Base-by-base conservation (phyloP, 1,284 basidiomycete species). In the Ganoderma meredithae region DNA sequence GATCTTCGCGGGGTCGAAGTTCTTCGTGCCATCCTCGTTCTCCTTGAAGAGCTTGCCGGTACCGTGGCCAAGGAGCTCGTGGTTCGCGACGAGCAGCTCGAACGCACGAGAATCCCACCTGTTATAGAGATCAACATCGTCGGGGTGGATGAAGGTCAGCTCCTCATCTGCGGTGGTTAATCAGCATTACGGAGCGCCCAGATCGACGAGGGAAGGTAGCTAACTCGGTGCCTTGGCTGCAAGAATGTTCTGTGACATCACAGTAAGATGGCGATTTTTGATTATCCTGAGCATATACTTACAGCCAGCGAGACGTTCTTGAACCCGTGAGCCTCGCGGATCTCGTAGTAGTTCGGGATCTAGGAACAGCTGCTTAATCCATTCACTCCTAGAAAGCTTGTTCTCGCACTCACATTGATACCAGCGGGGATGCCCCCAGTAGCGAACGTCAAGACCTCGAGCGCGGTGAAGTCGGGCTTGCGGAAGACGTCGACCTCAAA, bases 51-150 rank as follows among this genome's bases (percentile, higher is more conserved):
- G 80, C 76, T 94, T 94, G 25, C 94, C 94, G 10, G 90, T 90
- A 12, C 92, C 92, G 72, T 94, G 92, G 0, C 93, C 93, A 5
- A 94, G 85, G 1, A 95, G 81, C 73, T 95, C 94, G 75, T 95
- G 94, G 76, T 93, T 95, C 13, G 93, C 94, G 13, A 95, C 94
- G 74, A 95, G 94, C 0, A 96, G 83, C 72, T 95, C 94, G 72
- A 95, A 95, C 0, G 93, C 88, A 19, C 86, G 84, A 56, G 83
- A 86, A 71, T 94, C 91, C 93, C 92, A 95, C 40, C 84, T 82
- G 71, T 92, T 90, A 81, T 92, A 95, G 9, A 94, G 80, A 2
- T 84, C 85, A 15, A 87, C 74, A 65, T 87, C 94, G 68, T 90
- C 88, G 13, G 92, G 91, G 63, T 93, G 90, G 65, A 95, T 86